These are phyloP conservation scores for Myxozyma vanderwaltii DNA, from an alignment of 805 yeast genomes.

Conservation along the genomic window DNA sequence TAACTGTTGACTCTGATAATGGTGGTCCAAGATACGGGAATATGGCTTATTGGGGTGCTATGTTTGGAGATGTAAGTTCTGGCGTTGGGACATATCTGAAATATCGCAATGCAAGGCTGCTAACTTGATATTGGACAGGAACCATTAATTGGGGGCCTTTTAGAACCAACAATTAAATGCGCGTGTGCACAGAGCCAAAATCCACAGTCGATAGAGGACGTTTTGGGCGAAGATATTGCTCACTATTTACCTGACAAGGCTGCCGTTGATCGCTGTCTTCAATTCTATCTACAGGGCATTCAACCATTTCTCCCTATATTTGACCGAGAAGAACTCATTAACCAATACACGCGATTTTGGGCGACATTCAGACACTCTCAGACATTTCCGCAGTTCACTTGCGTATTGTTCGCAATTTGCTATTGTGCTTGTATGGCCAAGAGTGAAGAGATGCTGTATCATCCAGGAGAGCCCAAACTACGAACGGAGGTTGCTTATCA, in stretches of 20 bases:
- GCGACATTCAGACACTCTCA: background rate
- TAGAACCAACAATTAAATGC: background rate
- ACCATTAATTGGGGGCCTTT: slow-evolving; percentile 1
- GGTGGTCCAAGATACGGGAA: slow-evolving; percentile 23
- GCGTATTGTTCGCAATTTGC: slow-evolving; percentile 13
- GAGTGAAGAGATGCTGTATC: slow-evolving; percentile 15
- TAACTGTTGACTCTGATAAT: slow-evolving; percentile 16
- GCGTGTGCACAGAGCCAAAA: background rate
- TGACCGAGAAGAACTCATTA: slow-evolving; percentile 10
- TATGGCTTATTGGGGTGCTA: slow-evolving; percentile 23
- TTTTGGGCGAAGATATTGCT: slow-evolving; percentile 6
- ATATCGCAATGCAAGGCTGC: too few relatives aligned
- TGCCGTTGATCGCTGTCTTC: slow-evolving; percentile 13
- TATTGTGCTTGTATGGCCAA: slow-evolving; percentile 18
- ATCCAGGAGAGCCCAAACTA: background rate
- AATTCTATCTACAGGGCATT: slow-evolving; percentile 14
- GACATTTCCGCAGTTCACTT: slow-evolving; percentile 10
- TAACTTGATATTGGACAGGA: background rate
- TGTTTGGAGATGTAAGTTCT: slow-evolving; percentile 21
- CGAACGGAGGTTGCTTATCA: slow-evolving; percentile 1
- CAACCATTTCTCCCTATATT: slow-evolving; percentile 27
- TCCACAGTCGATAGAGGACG: slow-evolving; percentile 8
- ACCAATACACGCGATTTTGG: slow-evolving; percentile 21
- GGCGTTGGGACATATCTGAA: background rate
- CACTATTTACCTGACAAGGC: slow-evolving; percentile 16